Evolutionary conservation across 2,329 filamentous ascomycete genomes (phyloP).

Genomic region (Clonostachys rosea): DNA sequence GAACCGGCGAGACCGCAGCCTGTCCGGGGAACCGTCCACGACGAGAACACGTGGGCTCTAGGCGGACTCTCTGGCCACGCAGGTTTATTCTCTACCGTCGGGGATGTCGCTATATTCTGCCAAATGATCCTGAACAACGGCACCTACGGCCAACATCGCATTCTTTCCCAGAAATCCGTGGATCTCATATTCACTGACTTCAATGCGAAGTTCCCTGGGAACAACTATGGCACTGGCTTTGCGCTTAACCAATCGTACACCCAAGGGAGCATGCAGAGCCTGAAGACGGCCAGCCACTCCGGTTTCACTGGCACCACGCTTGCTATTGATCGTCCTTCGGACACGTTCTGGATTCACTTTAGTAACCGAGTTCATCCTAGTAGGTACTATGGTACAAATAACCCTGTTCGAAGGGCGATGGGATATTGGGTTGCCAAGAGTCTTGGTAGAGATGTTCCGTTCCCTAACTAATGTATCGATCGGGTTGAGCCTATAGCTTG

Average conservation of each 20-base stretch:
- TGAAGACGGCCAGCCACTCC: constrained; percentile 12
- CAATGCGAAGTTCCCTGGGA: constrained; percentile 15
- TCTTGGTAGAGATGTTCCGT: not conserved
- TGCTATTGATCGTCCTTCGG: constrained; percentile 12
- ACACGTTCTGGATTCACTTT: constrained; percentile 11
- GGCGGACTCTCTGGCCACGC: constrained; percentile 25
- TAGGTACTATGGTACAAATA: not conserved
- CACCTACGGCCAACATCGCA: constrained; percentile 18
- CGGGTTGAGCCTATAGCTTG: no score
- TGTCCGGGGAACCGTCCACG: constrained; percentile 27
- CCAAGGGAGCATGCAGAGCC: constrained; percentile 16
- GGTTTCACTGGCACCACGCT: constrained; percentile 15
- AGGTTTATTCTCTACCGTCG: constrained; percentile 23
- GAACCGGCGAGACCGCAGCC: constrained; percentile 27
- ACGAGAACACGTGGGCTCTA: constrained; percentile 26
- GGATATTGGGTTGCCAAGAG: not conserved
- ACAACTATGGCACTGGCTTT: constrained; percentile 20
- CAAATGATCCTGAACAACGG: constrained; percentile 30
- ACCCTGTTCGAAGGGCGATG: not conserved
- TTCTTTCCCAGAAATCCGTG: constrained; percentile 17
- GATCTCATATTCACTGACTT: constrained; percentile 24
- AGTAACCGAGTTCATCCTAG: constrained; percentile 11
- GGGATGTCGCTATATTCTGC: constrained; percentile 20
- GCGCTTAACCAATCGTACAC: constrained; percentile 24
- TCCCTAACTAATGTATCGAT: not conserved